Evolutionary conservation across 768 basidiomycete species (phyloP).

Genomic region (Suillus luteus): DNA sequence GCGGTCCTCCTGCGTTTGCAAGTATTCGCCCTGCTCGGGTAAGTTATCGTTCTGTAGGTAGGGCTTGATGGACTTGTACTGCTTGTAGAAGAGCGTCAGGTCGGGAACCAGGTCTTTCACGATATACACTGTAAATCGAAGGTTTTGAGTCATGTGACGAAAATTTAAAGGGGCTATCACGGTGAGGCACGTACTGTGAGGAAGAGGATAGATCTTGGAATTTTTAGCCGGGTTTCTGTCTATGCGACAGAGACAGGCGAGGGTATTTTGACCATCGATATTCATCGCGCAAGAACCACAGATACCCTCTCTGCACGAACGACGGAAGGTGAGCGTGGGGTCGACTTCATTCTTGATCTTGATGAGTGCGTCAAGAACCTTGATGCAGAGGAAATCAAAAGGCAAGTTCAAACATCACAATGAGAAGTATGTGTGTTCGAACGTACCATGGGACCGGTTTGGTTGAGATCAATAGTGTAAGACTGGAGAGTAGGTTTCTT

Average conservation of each 20-base stretch:
- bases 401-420: not conserved
- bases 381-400: constrained; percentile 24
- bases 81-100: constrained; percentile 93
- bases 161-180: not conserved
- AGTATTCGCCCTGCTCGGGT: constrained; percentile 80
- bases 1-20: constrained; percentile 90
- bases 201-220: constrained; percentile 93
- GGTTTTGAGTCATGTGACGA: not conserved
- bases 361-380: constrained; percentile 88
- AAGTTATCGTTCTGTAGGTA: constrained; percentile 94
- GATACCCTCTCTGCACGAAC: constrained; percentile 93
- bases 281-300: constrained; percentile 99
- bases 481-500: constrained; percentile 90
- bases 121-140: constrained; percentile 74
- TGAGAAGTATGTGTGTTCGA: not conserved
- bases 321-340: constrained; percentile 94
- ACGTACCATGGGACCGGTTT: constrained; percentile 91
- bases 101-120: constrained; percentile 98
- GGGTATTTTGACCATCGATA: constrained; percentile 96
- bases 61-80: constrained; percentile 99
- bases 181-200: constrained; percentile 74
- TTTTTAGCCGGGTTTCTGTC: constrained; percentile 73
- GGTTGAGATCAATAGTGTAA: constrained; percentile 90
- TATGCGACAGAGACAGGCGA: constrained; percentile 96
- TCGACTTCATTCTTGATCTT: constrained; percentile 99